These are phyloP conservation scores for Bauhinia variegata DNA, from an alignment of 306 rosid genomes.

Conservation along the genomic window DNA sequence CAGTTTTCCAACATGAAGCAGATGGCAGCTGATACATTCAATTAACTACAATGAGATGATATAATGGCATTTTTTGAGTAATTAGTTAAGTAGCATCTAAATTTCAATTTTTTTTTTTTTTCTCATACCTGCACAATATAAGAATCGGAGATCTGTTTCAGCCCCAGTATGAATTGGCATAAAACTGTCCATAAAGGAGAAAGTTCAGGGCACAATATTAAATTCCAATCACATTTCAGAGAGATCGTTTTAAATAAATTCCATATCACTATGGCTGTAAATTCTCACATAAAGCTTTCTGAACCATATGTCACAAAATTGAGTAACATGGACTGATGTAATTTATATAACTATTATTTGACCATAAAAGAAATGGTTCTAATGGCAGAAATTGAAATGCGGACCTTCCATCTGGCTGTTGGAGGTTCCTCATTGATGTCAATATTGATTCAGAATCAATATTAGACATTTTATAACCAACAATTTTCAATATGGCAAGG, in stretches of 20 bases:
- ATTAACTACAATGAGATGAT: conserved; percentile 34
- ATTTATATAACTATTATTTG: background rate
- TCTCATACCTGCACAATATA: conserved; percentile 88
- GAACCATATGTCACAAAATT: conserved; percentile 9
- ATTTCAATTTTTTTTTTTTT: conserved; percentile 23
- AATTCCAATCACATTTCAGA: conserved; percentile 18
- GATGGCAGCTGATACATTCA: conserved; percentile 72
- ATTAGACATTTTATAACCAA: conserved; percentile 67
- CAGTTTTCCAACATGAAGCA: conserved; percentile 82
- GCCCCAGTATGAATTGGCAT: conserved; percentile 85
- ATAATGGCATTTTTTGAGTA: conserved; percentile 23
- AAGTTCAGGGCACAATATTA: conserved; percentile 25
- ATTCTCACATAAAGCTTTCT: background rate
- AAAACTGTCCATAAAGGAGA: conserved; percentile 58
- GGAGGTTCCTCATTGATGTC: conserved; percentile 83
- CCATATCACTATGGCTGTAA: conserved; percentile 15
- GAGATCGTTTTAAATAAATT: background rate
- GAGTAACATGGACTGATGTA: conserved; percentile 1
- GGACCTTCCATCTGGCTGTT: conserved; percentile 97
- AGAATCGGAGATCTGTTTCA: conserved; percentile 86
- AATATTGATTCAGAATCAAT: conserved; percentile 55
- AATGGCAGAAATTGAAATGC: conserved; percentile 29
- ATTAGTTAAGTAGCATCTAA: conserved; percentile 4
- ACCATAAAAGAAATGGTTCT: background rate
- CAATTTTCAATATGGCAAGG: conserved; percentile 72